Percentiles rank a stretch among this genome's conserved stretches.
Conservation (phyloP, 2,329 filamentous ascomycete species). For the Scytalidium sp. region DNA sequence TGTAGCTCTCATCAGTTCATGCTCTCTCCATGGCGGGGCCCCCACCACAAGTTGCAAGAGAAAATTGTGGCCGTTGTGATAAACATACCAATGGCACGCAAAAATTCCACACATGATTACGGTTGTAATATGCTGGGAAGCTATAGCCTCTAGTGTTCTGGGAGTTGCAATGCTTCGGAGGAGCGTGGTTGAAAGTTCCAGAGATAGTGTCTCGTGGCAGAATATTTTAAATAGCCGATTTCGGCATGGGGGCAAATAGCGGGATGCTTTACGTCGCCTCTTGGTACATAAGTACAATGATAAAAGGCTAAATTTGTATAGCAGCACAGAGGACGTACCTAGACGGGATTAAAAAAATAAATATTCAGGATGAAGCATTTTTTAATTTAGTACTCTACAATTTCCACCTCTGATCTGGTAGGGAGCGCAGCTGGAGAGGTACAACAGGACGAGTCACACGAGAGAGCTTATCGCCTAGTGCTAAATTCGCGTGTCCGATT, state of each 20-base stretch:
- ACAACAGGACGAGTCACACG: no score
- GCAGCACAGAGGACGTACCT: no score
- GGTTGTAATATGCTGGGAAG: not conserved
- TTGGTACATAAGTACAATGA: no score
- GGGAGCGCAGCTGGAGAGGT: no score
- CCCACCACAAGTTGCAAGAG: conserved; percentile 30
- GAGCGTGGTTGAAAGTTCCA: not conserved
- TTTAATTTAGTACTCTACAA: no score
- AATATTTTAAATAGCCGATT: not conserved
- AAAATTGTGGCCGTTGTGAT: conserved; percentile 4
- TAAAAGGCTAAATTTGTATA: no score
- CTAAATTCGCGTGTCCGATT: no score
- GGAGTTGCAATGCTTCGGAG: not conserved
- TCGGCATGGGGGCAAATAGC: not conserved
- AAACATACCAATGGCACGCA: conserved; percentile 80
- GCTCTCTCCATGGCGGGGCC: conserved; percentile 9
- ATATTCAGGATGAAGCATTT: no score
- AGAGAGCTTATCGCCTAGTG: no score
- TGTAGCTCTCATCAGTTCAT: conserved; percentile 24
- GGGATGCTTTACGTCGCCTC: no score
- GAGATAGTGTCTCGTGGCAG: not conserved
- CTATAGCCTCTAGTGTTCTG: not conserved
- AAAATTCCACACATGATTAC: conserved; percentile 52
- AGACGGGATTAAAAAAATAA: no score
- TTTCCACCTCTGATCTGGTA: no score